These are phyloP conservation scores for Trichophyton equinum DNA, from an alignment of 2,329 filamentous ascomycete genomes.

Conservation along the genomic window DNA sequence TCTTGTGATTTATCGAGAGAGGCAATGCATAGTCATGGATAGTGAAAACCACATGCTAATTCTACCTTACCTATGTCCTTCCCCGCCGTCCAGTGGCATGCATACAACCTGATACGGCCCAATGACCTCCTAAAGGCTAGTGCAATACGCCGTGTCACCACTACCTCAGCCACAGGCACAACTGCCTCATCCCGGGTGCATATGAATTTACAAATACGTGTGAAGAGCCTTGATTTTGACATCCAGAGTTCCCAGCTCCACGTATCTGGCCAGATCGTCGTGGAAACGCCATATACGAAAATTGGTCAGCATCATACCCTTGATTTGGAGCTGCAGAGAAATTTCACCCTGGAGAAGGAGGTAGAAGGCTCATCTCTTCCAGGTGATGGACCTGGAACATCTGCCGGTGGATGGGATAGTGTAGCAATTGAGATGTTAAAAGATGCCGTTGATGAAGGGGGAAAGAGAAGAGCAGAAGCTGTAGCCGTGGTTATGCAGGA, in stretches of 20 bases:
- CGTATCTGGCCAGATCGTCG: slow-evolving; percentile 52
- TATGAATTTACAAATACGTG: slow-evolving; percentile 51
- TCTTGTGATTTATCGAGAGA: neutral
- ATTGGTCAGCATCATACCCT: slow-evolving; percentile 57
- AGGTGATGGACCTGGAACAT: slow-evolving; percentile 9
- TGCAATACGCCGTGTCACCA: slow-evolving; percentile 54
- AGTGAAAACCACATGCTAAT: neutral
- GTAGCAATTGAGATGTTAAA: slow-evolving; percentile 65
- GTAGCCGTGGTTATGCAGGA: slow-evolving; percentile 93
- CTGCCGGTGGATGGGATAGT: slow-evolving; percentile 66
- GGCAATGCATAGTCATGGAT: neutral
- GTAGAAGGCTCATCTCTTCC: slow-evolving; percentile 36
- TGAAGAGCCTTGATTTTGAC: slow-evolving; percentile 58
- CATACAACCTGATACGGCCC: slow-evolving; percentile 59
- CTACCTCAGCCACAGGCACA: slow-evolving; percentile 45
- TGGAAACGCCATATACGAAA: slow-evolving; percentile 55
- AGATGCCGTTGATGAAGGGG: slow-evolving; percentile 59
- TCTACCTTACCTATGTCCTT: neutral
- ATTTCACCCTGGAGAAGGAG: slow-evolving; percentile 78
- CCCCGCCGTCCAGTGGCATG: slow-evolving; percentile 48
- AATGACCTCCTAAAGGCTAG: slow-evolving; percentile 52
- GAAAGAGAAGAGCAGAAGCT: slow-evolving; percentile 63
- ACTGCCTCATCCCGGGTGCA: slow-evolving; percentile 53
- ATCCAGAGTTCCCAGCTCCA: slow-evolving; percentile 55
- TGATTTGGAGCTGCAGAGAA: slow-evolving; percentile 74